A percentile compares a stretch with the other conserved stretches of the same genome.
phyloP scores from a whole-genome alignment of 805 yeast genomes.

The Yarrowia deformans region DNA sequence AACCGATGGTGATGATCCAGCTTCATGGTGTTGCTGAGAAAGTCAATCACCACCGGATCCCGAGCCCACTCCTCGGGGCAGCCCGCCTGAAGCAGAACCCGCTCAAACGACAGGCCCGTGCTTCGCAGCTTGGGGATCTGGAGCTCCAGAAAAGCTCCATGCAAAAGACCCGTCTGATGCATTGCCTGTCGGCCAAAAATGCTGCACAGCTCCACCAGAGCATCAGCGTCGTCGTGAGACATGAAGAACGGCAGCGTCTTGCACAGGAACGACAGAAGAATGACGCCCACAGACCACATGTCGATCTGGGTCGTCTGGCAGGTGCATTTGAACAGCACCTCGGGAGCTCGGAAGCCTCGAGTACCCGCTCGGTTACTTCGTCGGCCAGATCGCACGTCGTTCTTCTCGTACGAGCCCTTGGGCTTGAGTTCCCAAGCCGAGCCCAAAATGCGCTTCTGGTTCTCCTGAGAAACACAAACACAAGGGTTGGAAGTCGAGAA shows the following conservation, averaged over 20 bases:
- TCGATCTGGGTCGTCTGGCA: constrained; percentile 84
- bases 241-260: constrained; percentile 92
- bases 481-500: constrained; percentile 40
- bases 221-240: constrained; percentile 92
- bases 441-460: constrained; percentile 38
- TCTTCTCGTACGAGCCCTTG: constrained; percentile 78
- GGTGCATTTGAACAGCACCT: constrained; percentile 84
- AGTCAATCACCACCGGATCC: constrained; percentile 28
- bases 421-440: constrained; percentile 42
- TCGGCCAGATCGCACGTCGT: constrained; percentile 85
- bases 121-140: constrained; percentile 61
- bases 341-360: constrained; percentile 94
- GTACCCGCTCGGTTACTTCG: constrained; percentile 98
- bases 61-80: constrained; percentile 33
- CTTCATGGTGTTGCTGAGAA: constrained; percentile 23
- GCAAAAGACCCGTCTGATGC: constrained; percentile 79
- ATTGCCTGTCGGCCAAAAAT: constrained; percentile 79
- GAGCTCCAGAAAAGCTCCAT: constrained; percentile 86
- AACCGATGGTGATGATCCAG: constrained; percentile 22
- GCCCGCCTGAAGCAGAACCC: constrained; percentile 42
- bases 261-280: constrained; percentile 75
- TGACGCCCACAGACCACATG: constrained; percentile 93
- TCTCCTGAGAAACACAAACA: constrained; percentile 40
- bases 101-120: constrained; percentile 52
- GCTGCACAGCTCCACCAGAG: constrained; percentile 80